Percentiles rank a stretch among this genome's conserved stretches.
Evolutionary conservation across 192 early-diverging fungal species (phyloP).

Genomic region (Helicostylum pulchrum): DNA sequence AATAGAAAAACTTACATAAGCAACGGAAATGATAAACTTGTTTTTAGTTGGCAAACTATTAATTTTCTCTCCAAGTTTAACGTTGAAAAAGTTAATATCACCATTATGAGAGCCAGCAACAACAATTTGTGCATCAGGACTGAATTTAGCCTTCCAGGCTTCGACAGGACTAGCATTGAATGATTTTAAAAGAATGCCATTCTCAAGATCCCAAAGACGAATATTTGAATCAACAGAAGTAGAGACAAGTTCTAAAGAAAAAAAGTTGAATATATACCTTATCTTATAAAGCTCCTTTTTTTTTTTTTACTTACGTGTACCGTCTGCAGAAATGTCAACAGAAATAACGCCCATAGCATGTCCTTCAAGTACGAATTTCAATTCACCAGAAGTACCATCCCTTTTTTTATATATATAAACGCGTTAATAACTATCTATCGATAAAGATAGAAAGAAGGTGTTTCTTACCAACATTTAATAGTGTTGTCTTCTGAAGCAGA

Average conservation of each 20-base stretch:
- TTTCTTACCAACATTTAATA: conserved; percentile 72
- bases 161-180: conserved; percentile 72
- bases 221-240: conserved; percentile 78
- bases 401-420: conserved; percentile 27
- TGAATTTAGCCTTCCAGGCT: conserved; percentile 71
- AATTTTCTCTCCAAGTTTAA: conserved; percentile 67
- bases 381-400: conserved; percentile 56
- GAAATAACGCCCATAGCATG: conserved; percentile 79
- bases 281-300: neutral
- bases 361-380: conserved; percentile 59
- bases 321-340: conserved; percentile 58
- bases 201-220: conserved; percentile 71
- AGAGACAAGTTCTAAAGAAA: conserved; percentile 56
- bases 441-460: neutral
- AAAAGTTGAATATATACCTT: conserved; percentile 22
- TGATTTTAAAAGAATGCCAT: conserved; percentile 44
- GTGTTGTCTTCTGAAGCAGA: conserved; percentile 79
- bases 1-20: conserved; percentile 55
- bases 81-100: conserved; percentile 65
- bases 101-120: conserved; percentile 74
- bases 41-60: conserved; percentile 62
- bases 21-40: conserved; percentile 78
- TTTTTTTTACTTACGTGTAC: conserved; percentile 41
- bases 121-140: conserved; percentile 68
- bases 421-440: conserved; percentile 1